phyloP scores from a whole-genome alignment of 805 yeast species.

The Sugiyamaella valdiviana region DNA sequence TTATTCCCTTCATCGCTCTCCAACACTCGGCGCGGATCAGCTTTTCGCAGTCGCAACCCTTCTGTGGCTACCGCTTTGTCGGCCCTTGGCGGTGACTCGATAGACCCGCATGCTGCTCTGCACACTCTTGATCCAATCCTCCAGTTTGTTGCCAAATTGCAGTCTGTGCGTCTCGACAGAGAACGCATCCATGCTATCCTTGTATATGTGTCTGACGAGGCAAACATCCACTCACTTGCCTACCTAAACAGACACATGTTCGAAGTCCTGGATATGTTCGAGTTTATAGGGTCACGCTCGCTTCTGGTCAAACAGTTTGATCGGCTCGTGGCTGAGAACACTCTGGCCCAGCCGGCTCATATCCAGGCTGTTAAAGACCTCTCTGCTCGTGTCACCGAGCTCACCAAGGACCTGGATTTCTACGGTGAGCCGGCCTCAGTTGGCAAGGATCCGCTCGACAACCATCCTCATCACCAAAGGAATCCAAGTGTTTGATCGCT shows the following conservation, averaged over 20 bases:
- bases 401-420: background rate
- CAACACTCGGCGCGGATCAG: background rate
- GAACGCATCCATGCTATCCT: slow-evolving; percentile 14
- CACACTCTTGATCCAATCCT: background rate
- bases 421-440: no score
- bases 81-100: background rate
- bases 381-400: background rate
- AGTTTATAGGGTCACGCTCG: slow-evolving; percentile 11
- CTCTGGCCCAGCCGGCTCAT: background rate
- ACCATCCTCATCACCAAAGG: no score
- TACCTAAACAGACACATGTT: slow-evolving; percentile 1
- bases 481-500: no score
- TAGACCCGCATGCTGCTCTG: background rate
- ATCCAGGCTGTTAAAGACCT: background rate
- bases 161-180: slow-evolving; percentile 14
- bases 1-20: background rate
- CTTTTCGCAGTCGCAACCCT: background rate
- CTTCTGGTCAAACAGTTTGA: slow-evolving; percentile 10
- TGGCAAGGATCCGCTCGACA: no score
- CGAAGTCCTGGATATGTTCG: slow-evolving; percentile 5
- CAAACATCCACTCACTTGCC: background rate
- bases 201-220: slow-evolving; percentile 1
- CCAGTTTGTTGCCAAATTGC: slow-evolving; percentile 4
- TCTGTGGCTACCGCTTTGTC: background rate
- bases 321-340: background rate